Evolutionary conservation across 805 yeast genomes (phyloP).

Genomic region (Sugiyamaella chiloensis): DNA sequence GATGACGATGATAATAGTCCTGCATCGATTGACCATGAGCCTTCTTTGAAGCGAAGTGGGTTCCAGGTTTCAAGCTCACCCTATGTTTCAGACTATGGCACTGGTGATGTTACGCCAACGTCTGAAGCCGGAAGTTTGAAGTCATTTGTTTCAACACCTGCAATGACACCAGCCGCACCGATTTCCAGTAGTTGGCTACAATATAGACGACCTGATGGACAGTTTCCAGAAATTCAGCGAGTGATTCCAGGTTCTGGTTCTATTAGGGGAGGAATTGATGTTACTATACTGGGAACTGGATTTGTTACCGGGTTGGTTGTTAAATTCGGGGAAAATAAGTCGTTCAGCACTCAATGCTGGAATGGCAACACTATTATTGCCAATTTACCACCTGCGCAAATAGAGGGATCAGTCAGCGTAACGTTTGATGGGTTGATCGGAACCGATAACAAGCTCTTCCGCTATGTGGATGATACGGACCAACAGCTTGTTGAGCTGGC

Average conservation of each 20-base stretch:
- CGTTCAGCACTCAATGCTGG: constrained; percentile 87
- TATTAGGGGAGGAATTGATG: constrained; percentile 91
- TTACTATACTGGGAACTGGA: constrained; percentile 82
- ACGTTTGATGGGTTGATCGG: constrained; percentile 61
- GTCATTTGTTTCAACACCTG: background rate
- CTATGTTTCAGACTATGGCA: constrained; percentile 13
- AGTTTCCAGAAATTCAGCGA: constrained; percentile 66
- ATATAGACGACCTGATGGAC: constrained; percentile 10
- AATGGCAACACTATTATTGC: constrained; percentile 91
- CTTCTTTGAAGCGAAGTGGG: background rate
- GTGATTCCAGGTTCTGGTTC: constrained; percentile 96
- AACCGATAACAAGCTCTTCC: constrained; percentile 49
- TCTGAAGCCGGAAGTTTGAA: constrained; percentile 3
- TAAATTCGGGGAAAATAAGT: constrained; percentile 64
- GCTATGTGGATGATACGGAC: constrained; percentile 94
- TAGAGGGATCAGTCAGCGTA: constrained; percentile 89
- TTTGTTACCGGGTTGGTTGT: constrained; percentile 82
- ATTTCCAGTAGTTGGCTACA: constrained; percentile 4
- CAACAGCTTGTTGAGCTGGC: constrained; percentile 93
- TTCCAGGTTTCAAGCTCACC: constrained; percentile 4
- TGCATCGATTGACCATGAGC: background rate
- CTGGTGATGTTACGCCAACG: constrained; percentile 15
- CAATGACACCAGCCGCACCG: constrained; percentile 2
- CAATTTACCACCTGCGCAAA: constrained; percentile 84
- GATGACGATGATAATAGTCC: background rate